Evolutionary conservation across 2,329 filamentous ascomycete genomes (phyloP).

Genomic region (Aspergillus vadensis): DNA sequence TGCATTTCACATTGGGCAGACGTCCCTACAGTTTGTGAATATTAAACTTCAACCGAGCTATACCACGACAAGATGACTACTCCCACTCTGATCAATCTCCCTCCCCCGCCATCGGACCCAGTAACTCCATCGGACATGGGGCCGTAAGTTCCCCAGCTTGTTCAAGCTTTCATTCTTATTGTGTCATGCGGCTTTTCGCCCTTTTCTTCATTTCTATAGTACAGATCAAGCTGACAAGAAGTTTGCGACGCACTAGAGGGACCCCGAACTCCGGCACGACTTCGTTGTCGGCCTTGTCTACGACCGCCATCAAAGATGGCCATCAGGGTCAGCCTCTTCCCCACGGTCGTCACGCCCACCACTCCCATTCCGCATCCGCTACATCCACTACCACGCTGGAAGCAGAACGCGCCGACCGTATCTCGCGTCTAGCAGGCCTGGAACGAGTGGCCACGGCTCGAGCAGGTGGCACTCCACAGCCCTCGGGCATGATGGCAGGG

Average conservation of each 20-base stretch:
- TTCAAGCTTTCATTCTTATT: slow-evolving; percentile 10
- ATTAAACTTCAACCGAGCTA: neutral
- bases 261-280: slow-evolving; percentile 92
- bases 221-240: slow-evolving; percentile 19
- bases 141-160: slow-evolving; percentile 63
- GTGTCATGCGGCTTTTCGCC: slow-evolving; percentile 16
- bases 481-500: slow-evolving; percentile 38
- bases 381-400: slow-evolving; percentile 75
- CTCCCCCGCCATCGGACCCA: slow-evolving; percentile 76
- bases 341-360: slow-evolving; percentile 54
- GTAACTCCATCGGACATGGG: slow-evolving; percentile 82
- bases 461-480: slow-evolving; percentile 41
- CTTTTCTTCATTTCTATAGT: neutral
- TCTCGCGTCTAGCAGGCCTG: slow-evolving; percentile 89
- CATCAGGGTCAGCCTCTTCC: slow-evolving; percentile 78
- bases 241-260: slow-evolving; percentile 59
- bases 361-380: slow-evolving; percentile 58
- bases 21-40: neutral
- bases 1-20: neutral
- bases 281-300: slow-evolving; percentile 86
- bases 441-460: slow-evolving; percentile 81
- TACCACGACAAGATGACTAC: slow-evolving; percentile 37
- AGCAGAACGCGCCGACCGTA: slow-evolving; percentile 90
- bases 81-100: slow-evolving; percentile 79
- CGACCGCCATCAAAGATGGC: slow-evolving; percentile 94